phyloP scores from a whole-genome alignment of 2,329 filamentous ascomycete species.

The Diplodia sapinea region DNA sequence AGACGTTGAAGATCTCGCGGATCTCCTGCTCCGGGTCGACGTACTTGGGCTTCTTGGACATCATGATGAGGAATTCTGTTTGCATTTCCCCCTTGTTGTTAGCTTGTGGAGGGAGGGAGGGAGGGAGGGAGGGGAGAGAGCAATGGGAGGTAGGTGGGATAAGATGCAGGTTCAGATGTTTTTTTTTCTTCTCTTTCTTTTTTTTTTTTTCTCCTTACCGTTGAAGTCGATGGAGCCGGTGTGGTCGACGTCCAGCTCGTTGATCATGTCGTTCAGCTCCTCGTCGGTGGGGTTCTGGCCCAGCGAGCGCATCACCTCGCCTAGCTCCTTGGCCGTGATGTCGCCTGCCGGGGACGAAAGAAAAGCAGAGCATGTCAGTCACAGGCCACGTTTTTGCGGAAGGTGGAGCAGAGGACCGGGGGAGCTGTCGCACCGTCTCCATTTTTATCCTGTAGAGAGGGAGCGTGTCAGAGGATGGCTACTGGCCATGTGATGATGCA shows the following conservation, averaged over 20 bases:
- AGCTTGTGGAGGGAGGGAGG: neutral
- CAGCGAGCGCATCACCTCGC: slow-evolving; percentile 67
- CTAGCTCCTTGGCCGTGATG: slow-evolving; percentile 68
- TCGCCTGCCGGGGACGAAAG: slow-evolving; percentile 53
- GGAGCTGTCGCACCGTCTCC: slow-evolving; percentile 57
- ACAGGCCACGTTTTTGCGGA: neutral
- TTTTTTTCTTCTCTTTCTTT: too few species aligned
- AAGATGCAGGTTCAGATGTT: too few species aligned
- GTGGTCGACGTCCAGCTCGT: slow-evolving; percentile 69
- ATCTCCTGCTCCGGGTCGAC: slow-evolving; percentile 69
- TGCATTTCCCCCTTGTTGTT: neutral
- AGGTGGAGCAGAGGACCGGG: neutral
- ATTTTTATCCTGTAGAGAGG: slow-evolving; percentile 59
- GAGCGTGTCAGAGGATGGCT: slow-evolving; percentile 23
- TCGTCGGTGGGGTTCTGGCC: slow-evolving; percentile 67
- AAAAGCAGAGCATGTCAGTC: slow-evolving; percentile 9
- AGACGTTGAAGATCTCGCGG: slow-evolving; percentile 68
- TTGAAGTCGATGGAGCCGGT: slow-evolving; percentile 70
- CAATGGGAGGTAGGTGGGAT: too few species aligned
- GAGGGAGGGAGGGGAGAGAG: too few species aligned
- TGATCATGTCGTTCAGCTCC: slow-evolving; percentile 70
- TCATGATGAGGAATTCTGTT: slow-evolving; percentile 68
- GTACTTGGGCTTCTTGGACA: slow-evolving; percentile 67
- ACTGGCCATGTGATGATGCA: neutral
- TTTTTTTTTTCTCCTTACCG: slow-evolving; percentile 46